These are phyloP conservation scores for Sphaerulina populicola DNA, from an alignment of 2,329 filamentous ascomycete species.

Conservation along the genomic window DNA sequence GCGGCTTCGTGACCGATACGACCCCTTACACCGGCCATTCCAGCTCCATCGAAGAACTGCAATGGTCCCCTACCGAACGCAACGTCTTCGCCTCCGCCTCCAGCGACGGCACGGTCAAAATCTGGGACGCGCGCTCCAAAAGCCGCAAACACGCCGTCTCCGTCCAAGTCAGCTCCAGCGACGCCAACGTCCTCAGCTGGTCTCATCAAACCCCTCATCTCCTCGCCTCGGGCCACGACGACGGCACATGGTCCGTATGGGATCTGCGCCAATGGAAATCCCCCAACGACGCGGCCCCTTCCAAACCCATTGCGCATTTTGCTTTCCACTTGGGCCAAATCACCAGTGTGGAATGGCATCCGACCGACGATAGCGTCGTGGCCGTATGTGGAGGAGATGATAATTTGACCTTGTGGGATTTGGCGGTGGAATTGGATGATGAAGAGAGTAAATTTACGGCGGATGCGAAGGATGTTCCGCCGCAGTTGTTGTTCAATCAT, in stretches of 20 bases:
- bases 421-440: conserved; percentile 92
- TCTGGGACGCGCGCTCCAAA: conserved; percentile 93
- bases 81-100: conserved; percentile 93
- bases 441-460: conserved; percentile 89
- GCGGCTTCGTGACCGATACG: conserved; percentile 80
- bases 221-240: conserved; percentile 84
- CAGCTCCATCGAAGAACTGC: conserved; percentile 83
- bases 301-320: conserved; percentile 83
- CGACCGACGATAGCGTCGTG: conserved; percentile 90
- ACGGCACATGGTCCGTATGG: conserved; percentile 93
- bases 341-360: conserved; percentile 94
- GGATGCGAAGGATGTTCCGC: conserved; percentile 80
- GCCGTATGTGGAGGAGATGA: conserved; percentile 87
- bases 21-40: conserved; percentile 76
- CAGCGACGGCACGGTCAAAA: conserved; percentile 85
- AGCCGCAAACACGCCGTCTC: conserved; percentile 78
- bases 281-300: conserved; percentile 39
- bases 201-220: conserved; percentile 80
- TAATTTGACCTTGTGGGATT: conserved; percentile 91
- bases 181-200: conserved; percentile 97
- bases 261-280: conserved; percentile 89
- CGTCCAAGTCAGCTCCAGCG: conserved; percentile 71
- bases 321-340: conserved; percentile 94
- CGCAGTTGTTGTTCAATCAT: conserved; percentile 92
- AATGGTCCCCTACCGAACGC: conserved; percentile 90